Evolutionary conservation across 1,284 basidiomycete species (phyloP).

Genomic region (Prillingera fragicola): DNA sequence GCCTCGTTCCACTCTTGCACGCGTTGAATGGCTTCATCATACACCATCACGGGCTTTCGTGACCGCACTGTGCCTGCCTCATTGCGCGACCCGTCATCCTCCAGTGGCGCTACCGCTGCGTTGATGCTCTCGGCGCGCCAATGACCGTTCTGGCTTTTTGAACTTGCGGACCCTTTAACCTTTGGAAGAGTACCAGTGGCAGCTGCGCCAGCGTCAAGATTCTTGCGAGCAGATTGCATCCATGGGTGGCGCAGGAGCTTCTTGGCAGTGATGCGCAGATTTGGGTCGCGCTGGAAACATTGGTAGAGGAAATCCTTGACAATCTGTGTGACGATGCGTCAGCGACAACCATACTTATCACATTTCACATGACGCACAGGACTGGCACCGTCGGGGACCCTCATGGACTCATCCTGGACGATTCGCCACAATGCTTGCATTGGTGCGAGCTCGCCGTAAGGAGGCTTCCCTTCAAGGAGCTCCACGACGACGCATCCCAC

Average conservation of each 20-base stretch:
- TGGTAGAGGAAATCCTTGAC: slow-evolving; percentile 95
- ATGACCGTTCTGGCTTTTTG: background rate
- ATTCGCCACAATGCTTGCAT: slow-evolving; percentile 98
- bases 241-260: slow-evolving; percentile 90
- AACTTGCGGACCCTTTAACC: slow-evolving; percentile 23
- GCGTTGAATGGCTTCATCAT: slow-evolving; percentile 86
- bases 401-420: slow-evolving; percentile 94
- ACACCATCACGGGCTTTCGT: slow-evolving; percentile 62
- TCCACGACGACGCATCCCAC: slow-evolving; percentile 97
- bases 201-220: slow-evolving; percentile 34
- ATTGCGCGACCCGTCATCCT: slow-evolving; percentile 7
- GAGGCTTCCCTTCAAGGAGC: slow-evolving; percentile 88
- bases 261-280: slow-evolving; percentile 86
- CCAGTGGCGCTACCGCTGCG: background rate
- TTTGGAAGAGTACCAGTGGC: slow-evolving; percentile 4
- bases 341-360: background rate
- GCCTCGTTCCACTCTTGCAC: slow-evolving; percentile 99
- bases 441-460: slow-evolving; percentile 90
- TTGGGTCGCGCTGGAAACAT: slow-evolving; percentile 96
- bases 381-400: slow-evolving; percentile 89
- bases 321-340: slow-evolving; percentile 52
- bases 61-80: slow-evolving; percentile 48
- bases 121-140: background rate
- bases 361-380: slow-evolving; percentile 42
- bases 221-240: slow-evolving; percentile 81